Base-by-base conservation (phyloP, 1,284 basidiomycete species). In the Apiotrichum gracile region DNA sequence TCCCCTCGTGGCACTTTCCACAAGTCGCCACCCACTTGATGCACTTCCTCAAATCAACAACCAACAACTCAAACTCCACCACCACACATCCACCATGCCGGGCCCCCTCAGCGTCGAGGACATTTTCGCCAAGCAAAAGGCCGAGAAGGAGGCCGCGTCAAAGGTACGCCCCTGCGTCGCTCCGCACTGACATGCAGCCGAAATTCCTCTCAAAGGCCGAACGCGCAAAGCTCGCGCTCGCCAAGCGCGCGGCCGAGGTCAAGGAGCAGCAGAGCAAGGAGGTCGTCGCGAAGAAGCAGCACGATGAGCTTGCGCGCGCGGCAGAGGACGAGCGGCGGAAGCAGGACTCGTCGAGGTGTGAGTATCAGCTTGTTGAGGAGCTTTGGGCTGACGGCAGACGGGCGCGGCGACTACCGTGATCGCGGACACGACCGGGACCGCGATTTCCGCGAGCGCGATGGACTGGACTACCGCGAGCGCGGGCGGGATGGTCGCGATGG, bases 191-290 rank as follows among this genome's bases (percentile, higher is more conserved):
- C 46, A 35, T 1, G 22, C 72, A 92, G 89, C 90, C 90, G 31
- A 91, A 83, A 72, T 94, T 94, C 77, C 79, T 94, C 19, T 83
- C 87, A 4, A 93, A 87, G 73, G 88, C 90, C 62, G 86, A 92
- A 67, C 83, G 91, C 42, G 88, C 88, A n/a, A 83, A 84, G 65
- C 76, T 93, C 35, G 92, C 91, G 2, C 87, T 94, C 59, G 84
- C 85, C 34, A 87, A 89, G 66, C 85, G 91, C n/a, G 80, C 83
- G 47, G 81, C 83, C 58, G 90, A 89, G 70, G 85, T 90, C 51
- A 80, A 77, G 52, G 83, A 82, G 45, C 81, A 87, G 65, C 60
- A 48, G 16, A 53, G 38, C 40, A 46, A 42, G 13, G 47, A 57
- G 16, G 83, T 79, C 58, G 82, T 82, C 55, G 81, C 78, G 49